phyloP scores from a whole-genome alignment of 2,329 filamentous ascomycete genomes.

The Scedosporium apiospermum region DNA sequence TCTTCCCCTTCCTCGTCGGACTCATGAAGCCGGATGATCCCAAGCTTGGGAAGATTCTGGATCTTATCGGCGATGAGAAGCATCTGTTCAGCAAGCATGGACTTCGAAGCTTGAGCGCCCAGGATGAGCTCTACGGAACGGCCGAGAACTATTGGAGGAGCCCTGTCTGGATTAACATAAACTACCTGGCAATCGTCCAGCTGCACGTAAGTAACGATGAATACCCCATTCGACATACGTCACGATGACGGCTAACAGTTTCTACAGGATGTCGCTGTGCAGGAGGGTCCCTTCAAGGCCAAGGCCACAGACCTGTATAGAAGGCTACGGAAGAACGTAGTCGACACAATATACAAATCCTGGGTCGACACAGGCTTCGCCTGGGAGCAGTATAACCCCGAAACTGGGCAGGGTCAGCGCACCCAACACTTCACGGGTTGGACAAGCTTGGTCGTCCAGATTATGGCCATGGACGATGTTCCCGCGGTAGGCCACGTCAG shows the following conservation, averaged over 20 bases:
- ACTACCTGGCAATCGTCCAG: constrained; percentile 75
- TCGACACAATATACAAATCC: constrained; percentile 77
- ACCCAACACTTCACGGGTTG: constrained; percentile 98
- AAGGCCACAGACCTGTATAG: constrained; percentile 67
- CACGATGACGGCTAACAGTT: background rate
- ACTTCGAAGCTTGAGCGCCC: constrained; percentile 80
- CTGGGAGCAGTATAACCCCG: constrained; percentile 97
- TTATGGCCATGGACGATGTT: constrained; percentile 74
- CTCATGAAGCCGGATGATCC: constrained; percentile 65
- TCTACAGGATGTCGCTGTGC: constrained; percentile 51
- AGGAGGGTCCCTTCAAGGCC: constrained; percentile 56
- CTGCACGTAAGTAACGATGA: constrained; percentile 55
- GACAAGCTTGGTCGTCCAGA: constrained; percentile 97
- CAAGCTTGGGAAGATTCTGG: constrained; percentile 63
- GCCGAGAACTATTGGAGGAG: constrained; percentile 96
- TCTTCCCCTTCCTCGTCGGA: constrained; percentile 87
- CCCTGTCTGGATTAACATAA: constrained; percentile 93
- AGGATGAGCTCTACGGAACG: constrained; percentile 75
- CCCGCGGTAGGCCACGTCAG: background rate
- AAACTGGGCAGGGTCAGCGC: constrained; percentile 84
- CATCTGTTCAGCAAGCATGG: constrained; percentile 87
- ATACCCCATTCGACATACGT: background rate
- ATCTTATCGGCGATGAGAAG: constrained; percentile 69
- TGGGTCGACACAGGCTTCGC: constrained; percentile 93
- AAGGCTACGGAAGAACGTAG: constrained; percentile 69